Evolutionary conservation across 441 rosid species (phyloP).

Genomic region (Euphorbia celastroides): DNA sequence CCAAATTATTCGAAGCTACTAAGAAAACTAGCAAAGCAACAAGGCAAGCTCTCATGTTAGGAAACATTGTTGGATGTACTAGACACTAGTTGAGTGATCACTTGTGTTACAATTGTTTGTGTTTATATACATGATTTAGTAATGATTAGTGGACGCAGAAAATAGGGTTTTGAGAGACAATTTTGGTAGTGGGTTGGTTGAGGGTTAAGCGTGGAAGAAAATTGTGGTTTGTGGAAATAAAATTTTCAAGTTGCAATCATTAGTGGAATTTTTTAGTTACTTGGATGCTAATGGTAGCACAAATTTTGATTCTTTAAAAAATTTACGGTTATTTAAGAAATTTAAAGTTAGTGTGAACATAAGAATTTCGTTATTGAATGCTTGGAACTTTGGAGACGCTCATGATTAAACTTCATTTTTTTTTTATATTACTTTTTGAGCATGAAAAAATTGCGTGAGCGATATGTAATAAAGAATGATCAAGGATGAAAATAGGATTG

Average conservation of each 20-base stretch:
- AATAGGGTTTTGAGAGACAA: neutral
- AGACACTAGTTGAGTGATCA: neutral
- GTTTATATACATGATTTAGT: neutral
- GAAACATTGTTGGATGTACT: slow-evolving; percentile 16
- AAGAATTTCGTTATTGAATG: neutral
- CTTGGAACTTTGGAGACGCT: neutral
- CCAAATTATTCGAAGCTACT: slow-evolving; percentile 22
- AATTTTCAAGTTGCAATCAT: slow-evolving; percentile 26
- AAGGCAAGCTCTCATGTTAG: slow-evolving; percentile 19
- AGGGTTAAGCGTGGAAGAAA: slow-evolving; percentile 23
- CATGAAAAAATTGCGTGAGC: neutral
- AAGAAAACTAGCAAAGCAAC: slow-evolving; percentile 26
- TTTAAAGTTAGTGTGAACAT: neutral
- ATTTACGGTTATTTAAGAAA: too few relatives aligned
- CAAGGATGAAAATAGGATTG: neutral
- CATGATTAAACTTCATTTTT: neutral
- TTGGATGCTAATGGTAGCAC: too few relatives aligned
- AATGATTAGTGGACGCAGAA: neutral
- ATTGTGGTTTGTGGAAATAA: slow-evolving; percentile 4
- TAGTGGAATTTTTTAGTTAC: neutral
- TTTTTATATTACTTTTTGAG: too few relatives aligned
- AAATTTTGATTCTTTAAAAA: too few relatives aligned
- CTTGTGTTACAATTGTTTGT: neutral
- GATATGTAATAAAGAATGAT: neutral
- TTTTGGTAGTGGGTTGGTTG: slow-evolving; percentile 40